Conservation (phyloP, 2,329 filamentous ascomycete species). For the Talaromyces sp. region DNA sequence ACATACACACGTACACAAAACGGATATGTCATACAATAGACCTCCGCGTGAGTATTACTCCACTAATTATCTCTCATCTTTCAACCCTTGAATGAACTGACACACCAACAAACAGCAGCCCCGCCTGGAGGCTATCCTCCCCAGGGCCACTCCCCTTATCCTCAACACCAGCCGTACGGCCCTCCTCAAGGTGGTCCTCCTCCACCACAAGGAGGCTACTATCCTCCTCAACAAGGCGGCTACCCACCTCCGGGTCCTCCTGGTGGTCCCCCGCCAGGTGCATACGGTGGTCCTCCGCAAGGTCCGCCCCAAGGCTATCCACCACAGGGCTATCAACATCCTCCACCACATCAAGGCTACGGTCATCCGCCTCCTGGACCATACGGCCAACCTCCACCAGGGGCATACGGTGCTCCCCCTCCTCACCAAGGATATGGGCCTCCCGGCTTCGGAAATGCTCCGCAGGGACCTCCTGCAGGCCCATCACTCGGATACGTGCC, state of each 20-base stretch:
- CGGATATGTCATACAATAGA: constrained; percentile 10
- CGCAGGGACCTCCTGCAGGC: constrained; percentile 49
- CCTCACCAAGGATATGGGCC: constrained; percentile 26
- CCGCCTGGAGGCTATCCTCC: constrained; percentile 10
- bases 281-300: constrained; percentile 5
- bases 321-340: constrained; percentile 19
- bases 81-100: not conserved
- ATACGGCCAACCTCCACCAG: constrained; percentile 15
- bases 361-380: constrained; percentile 20
- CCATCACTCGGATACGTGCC: constrained; percentile 71
- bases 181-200: constrained; percentile 5
- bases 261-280: constrained; percentile 2
- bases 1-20: not conserved
- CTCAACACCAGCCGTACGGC: constrained; percentile 6
- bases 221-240: constrained; percentile 5
- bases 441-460: constrained; percentile 25
- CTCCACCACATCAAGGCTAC: constrained; percentile 17
- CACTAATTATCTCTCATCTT: not conserved
- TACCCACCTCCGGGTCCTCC: not conserved
- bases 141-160: constrained; percentile 12
- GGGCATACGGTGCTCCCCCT: constrained; percentile 21
- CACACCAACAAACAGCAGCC: not conserved
- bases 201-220: constrained; percentile 1
- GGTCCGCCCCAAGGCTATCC: constrained; percentile 9
- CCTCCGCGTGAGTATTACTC: constrained; percentile 7